Evolutionary conservation across 768 basidiomycete genomes (phyloP).

Genomic region (Russula sp.): DNA sequence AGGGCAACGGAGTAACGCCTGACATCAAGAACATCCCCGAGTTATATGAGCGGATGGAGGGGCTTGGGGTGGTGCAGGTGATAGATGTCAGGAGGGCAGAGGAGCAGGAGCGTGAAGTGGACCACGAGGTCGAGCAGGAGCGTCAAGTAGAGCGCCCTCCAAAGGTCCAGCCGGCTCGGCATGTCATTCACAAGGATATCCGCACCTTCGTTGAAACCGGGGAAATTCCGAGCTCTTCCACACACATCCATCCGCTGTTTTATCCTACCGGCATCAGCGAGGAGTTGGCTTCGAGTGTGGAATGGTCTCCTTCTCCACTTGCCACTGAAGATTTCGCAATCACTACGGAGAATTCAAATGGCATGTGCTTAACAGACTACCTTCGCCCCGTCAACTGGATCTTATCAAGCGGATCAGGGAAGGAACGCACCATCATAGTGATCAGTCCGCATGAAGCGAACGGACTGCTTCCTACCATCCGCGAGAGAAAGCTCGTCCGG

Average conservation of each 20-base stretch:
- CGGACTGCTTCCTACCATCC: too few relatives aligned
- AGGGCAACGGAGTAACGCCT: background rate
- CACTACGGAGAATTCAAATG: background rate
- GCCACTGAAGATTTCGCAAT: background rate
- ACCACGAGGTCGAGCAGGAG: background rate
- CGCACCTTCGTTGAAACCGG: background rate
- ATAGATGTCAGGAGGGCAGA: background rate
- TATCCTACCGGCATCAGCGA: background rate
- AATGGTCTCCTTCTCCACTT: background rate
- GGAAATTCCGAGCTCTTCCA: background rate
- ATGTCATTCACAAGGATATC: background rate
- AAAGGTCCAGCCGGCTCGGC: background rate
- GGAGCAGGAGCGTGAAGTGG: slow-evolving; percentile 10
- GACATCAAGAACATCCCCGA: background rate
- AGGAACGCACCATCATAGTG: too few relatives aligned
- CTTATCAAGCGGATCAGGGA: too few relatives aligned
- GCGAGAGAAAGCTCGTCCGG: background rate
- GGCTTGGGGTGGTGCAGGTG: background rate
- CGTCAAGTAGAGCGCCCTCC: background rate
- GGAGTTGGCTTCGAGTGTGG: background rate
- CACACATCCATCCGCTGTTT: background rate
- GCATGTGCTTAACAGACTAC: background rate
- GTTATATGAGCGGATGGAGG: background rate
- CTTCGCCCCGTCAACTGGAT: background rate
- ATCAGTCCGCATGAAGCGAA: too few relatives aligned